A percentile compares a stretch with the other conserved stretches of the same genome.
These are phyloP conservation scores for Piedraia hortae DNA, from an alignment of 2,329 filamentous ascomycete genomes.

Conservation along the genomic window DNA sequence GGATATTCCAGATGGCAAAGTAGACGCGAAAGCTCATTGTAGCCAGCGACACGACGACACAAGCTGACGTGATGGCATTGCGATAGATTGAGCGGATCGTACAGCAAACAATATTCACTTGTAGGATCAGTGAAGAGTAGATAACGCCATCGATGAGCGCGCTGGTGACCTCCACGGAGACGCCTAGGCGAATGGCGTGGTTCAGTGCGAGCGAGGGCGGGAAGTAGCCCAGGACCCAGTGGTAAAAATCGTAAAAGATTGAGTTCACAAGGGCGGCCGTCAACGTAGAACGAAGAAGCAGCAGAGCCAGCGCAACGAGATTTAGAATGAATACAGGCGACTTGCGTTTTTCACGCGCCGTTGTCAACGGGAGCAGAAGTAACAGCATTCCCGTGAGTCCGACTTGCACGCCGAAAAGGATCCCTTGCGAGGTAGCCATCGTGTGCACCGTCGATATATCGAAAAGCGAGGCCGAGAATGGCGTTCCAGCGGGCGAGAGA, in stretches of 20 bases:
- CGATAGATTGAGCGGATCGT: conserved; percentile 17
- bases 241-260: conserved; percentile 26
- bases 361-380: conserved; percentile 37
- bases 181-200: conserved; percentile 10
- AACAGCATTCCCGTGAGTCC: conserved; percentile 40
- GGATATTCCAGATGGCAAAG: conserved; percentile 21
- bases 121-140: conserved; percentile 31
- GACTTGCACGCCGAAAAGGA: conserved; percentile 44
- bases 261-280: conserved; percentile 32
- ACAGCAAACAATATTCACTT: conserved; percentile 34
- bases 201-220: conserved; percentile 3
- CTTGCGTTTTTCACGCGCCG: conserved; percentile 33
- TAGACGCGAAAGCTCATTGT: conserved; percentile 27
- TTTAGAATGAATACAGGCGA: conserved; percentile 41
- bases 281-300: conserved; percentile 31
- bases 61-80: conserved; percentile 18
- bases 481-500: conserved; percentile 17
- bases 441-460: conserved; percentile 1
- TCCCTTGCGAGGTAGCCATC: conserved; percentile 15
- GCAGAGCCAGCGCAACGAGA: conserved; percentile 28
- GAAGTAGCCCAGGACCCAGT: conserved; percentile 8
- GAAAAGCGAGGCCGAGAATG: conserved; percentile 5
- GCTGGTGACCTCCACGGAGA: conserved; percentile 22
- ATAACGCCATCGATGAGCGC: conserved; percentile 27
- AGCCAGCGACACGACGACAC: conserved; percentile 21